Evolutionary conservation across 139 green algal genomes (phyloP).

Genomic region (Chlorella sp.): DNA sequence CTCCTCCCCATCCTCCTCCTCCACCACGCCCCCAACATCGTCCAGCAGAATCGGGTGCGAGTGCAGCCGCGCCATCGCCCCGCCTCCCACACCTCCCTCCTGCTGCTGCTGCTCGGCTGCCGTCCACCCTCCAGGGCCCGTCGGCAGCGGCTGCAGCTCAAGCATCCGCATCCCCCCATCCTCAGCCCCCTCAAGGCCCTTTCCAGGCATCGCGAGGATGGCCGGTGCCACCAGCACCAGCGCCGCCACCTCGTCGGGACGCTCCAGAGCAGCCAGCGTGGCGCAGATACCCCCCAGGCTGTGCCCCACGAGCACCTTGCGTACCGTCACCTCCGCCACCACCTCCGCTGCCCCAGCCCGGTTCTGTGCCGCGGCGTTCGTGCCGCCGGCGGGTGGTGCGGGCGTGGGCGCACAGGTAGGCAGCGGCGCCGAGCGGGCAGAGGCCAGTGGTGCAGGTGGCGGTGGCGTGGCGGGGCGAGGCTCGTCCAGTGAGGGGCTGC

Average conservation of each 20-base stretch:
- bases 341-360: background rate
- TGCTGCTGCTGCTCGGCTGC: too few relatives aligned
- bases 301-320: constrained; percentile 68
- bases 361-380: constrained; percentile 6
- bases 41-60: too few relatives aligned
- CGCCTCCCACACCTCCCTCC: too few relatives aligned
- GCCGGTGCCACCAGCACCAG: constrained; percentile 78
- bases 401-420: background rate
- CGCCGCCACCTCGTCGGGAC: constrained; percentile 14
- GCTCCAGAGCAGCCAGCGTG: constrained; percentile 34
- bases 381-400: constrained; percentile 3
- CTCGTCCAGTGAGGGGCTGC: background rate
- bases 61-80: too few relatives aligned
- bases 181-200: too few relatives aligned
- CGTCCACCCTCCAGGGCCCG: too few relatives aligned
- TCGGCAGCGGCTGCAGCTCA: too few relatives aligned
- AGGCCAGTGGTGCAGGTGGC: background rate
- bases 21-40: too few relatives aligned
- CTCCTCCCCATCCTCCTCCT: too few relatives aligned
- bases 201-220: constrained; percentile 50
- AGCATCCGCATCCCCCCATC: too few relatives aligned
- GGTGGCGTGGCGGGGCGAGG: background rate
- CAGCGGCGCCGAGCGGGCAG: background rate
- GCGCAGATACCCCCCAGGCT: constrained; percentile 61
- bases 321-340: constrained; percentile 1